Evolutionary conservation across 2,329 filamentous ascomycete genomes (phyloP).

Genomic region (Penicillium janthinellum): DNA sequence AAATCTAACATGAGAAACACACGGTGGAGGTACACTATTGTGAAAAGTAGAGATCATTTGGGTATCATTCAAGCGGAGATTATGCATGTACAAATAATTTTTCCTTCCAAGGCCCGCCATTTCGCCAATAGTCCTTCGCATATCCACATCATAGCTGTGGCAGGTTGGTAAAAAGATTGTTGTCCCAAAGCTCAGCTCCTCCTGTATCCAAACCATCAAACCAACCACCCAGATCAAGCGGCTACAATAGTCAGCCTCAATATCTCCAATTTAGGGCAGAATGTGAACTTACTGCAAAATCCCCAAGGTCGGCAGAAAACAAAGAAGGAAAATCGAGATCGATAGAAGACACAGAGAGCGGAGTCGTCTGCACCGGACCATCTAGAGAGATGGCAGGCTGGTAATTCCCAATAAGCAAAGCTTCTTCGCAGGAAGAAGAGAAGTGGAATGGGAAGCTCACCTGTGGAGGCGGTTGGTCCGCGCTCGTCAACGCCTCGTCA

Average conservation of each 20-base stretch:
- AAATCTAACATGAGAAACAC: not conserved
- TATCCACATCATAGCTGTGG: conserved; percentile 11
- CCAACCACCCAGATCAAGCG: conserved; percentile 35
- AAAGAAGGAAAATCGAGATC: conserved; percentile 32
- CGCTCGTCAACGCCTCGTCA: conserved; percentile 20
- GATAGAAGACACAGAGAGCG: conserved; percentile 16
- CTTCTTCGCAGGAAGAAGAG: not conserved
- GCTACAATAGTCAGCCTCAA: conserved; percentile 23
- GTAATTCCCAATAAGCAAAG: conserved; percentile 7
- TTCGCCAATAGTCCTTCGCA: not conserved
- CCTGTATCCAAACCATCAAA: conserved; percentile 32
- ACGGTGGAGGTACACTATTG: not conserved
- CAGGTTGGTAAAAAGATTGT: conserved; percentile 24
- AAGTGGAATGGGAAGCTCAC: conserved; percentile 14
- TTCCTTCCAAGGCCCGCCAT: not conserved
- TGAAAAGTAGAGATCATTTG: not conserved
- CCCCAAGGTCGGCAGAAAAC: conserved; percentile 22
- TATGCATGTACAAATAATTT: not conserved
- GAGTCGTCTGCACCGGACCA: conserved; percentile 15
- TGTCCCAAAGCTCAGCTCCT: conserved; percentile 32
- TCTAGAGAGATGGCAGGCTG: conserved; percentile 20
- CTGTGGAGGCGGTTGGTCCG: conserved; percentile 18
- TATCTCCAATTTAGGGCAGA: not conserved
- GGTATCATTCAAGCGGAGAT: conserved; percentile 1
- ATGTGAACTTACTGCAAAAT: conserved; percentile 28